Conservation (phyloP, 768 basidiomycete genomes). For the Kwoniella newhampshirensis region DNA sequence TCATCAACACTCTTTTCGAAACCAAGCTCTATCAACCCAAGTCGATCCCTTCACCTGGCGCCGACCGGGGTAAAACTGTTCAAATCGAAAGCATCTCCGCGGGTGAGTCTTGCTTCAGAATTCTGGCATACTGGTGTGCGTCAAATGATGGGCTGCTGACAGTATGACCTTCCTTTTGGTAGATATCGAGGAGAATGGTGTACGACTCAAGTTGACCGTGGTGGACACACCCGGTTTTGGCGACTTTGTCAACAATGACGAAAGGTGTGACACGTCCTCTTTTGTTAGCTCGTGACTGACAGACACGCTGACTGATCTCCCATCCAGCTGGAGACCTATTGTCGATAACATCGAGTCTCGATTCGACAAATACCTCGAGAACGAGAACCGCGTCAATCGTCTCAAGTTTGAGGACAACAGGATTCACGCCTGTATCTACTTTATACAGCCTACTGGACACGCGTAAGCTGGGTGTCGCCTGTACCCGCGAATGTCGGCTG, state of each 20-base stretch:
- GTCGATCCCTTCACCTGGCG: constrained; percentile 75
- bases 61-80: constrained; percentile 87
- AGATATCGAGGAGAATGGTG: constrained; percentile 99
- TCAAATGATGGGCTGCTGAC: too few species aligned
- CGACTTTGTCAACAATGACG: constrained; percentile 99
- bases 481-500: neutral
- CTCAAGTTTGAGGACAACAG: constrained; percentile 92
- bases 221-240: constrained; percentile 99
- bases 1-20: constrained; percentile 98
- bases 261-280: constrained; percentile 63
- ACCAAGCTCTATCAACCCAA: constrained; percentile 90
- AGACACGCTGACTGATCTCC: constrained; percentile 1
- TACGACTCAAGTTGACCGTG: constrained; percentile 93
- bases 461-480: constrained; percentile 63
- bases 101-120: constrained; percentile 70
- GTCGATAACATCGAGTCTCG: constrained; percentile 97
- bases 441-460: constrained; percentile 97
- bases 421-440: constrained; percentile 97
- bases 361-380: constrained; percentile 95
- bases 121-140: constrained; percentile 98
- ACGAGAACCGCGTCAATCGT: constrained; percentile 97
- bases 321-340: constrained; percentile 89
- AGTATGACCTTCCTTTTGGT: too few species aligned
- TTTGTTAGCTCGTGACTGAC: neutral
- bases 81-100: constrained; percentile 98